A percentile compares a stretch with the other conserved stretches of the same genome.
Evolutionary conservation across 192 early-diverging fungal genomes (phyloP).

Genomic region (Backusella mclennaniae): DNA sequence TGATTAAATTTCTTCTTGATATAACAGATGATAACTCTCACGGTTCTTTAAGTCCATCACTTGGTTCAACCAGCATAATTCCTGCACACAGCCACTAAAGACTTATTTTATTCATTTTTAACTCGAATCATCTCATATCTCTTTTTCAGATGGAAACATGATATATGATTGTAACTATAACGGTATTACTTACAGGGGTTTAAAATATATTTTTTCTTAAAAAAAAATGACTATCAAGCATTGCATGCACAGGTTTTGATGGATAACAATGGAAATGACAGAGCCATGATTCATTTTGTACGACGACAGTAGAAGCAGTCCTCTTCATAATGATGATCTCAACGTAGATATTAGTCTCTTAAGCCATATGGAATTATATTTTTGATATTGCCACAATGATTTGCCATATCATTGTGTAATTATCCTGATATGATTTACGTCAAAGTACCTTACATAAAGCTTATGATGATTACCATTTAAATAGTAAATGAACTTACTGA

Average conservation of each 20-base stretch:
- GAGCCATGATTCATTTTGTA: background rate
- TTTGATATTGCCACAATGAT: background rate
- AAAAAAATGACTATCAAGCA: background rate
- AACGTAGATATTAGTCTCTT: background rate
- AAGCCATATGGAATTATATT: background rate
- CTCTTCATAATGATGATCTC: background rate
- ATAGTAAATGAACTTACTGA: background rate
- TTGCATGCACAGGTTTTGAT: background rate
- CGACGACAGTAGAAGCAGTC: background rate
- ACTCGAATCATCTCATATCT: background rate
- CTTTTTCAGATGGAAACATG: background rate
- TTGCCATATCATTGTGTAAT: background rate
- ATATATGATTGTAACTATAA: background rate
- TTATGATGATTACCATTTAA: background rate
- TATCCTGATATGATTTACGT: background rate
- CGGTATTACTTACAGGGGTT: background rate
- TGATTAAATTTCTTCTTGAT: background rate
- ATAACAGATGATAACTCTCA: background rate
- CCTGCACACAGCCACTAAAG: background rate
- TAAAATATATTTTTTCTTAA: background rate
- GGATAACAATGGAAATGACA: background rate
- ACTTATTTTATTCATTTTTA: background rate
- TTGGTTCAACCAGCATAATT: background rate
- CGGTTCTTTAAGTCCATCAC: background rate
- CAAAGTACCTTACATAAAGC: background rate